Evolutionary conservation across 2,329 filamentous ascomycete genomes (phyloP).

Genomic region (Macrophomina tecta): DNA sequence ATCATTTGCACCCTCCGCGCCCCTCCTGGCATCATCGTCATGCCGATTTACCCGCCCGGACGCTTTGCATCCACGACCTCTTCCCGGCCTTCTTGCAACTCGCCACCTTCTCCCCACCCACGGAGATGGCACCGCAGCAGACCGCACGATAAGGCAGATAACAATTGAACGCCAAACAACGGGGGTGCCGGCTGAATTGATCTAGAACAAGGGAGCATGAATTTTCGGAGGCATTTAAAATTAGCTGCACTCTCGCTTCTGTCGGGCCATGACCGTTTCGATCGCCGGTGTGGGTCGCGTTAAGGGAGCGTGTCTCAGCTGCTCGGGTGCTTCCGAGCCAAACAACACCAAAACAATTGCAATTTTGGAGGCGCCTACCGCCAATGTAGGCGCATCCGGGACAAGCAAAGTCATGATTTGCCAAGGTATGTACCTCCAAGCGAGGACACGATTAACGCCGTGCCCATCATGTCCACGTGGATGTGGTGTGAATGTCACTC

Average conservation of each 20-base stretch:
- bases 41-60: not conserved
- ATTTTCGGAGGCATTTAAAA: constrained; percentile 9
- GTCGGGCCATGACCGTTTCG: constrained; percentile 9
- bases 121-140: not conserved
- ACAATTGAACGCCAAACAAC: not conserved
- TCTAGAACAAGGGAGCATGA: constrained; percentile 5
- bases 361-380: constrained; percentile 1
- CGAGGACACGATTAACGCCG: constrained; percentile 10
- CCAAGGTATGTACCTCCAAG: not conserved
- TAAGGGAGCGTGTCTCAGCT: constrained; percentile 6
- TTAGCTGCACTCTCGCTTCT: constrained; percentile 22
- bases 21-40: not conserved
- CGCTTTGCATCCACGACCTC: not conserved
- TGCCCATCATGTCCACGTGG: constrained; percentile 13
- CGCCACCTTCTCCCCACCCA: constrained; percentile 9
- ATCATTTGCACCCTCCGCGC: not conserved
- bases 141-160: constrained; percentile 8
- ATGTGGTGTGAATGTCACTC: constrained; percentile 18
- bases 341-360: constrained; percentile 7
- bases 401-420: not conserved
- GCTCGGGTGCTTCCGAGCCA: constrained; percentile 21
- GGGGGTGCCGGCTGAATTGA: not conserved
- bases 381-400: not conserved
- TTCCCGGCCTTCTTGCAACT: not conserved
- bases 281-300: constrained; percentile 18